Conservation (phyloP, 345 rosid species). For the Carallia pectinifolia region DNA sequence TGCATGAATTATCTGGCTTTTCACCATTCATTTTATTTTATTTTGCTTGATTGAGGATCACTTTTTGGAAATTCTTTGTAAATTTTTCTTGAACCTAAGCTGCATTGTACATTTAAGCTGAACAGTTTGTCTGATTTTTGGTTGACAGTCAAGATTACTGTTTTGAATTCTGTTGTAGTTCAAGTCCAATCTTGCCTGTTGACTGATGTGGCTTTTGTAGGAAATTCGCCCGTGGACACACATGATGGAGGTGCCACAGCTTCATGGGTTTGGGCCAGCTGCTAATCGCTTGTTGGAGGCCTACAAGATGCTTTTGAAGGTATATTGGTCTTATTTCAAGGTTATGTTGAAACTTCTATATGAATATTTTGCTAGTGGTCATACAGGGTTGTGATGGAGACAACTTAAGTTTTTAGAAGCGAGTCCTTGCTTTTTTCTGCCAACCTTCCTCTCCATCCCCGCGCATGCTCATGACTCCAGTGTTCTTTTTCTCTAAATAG, state of each 20-base stretch:
- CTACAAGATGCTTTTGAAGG: constrained; percentile 97
- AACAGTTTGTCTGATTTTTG: neutral
- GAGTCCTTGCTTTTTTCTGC: too few species aligned
- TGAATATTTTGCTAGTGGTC: too few species aligned
- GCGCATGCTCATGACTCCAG: too few species aligned
- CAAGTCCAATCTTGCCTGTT: neutral
- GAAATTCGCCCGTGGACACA: constrained; percentile 99
- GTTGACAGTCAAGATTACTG: neutral
- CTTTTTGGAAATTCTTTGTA: neutral
- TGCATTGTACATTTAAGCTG: neutral
- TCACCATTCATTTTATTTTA: neutral
- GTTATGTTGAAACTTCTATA: too few species aligned
- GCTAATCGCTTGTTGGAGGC: constrained; percentile 97
- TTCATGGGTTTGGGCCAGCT: constrained; percentile 98
- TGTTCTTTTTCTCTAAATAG: too few species aligned
- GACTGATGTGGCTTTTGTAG: constrained; percentile 23
- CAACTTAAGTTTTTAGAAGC: too few species aligned
- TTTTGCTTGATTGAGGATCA: neutral
- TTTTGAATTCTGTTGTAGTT: neutral
- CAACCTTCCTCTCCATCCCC: too few species aligned
- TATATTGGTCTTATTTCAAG: constrained; percentile 19
- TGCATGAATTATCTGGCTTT: too few species aligned
- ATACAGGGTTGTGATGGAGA: too few species aligned
- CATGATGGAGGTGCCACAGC: constrained; percentile 99
- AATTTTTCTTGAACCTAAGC: neutral